A percentile compares a stretch with the other conserved stretches of the same genome.
Evolutionary conservation across 2,329 filamentous ascomycete genomes (phyloP).

Genomic region (Lachnellula suecica): DNA sequence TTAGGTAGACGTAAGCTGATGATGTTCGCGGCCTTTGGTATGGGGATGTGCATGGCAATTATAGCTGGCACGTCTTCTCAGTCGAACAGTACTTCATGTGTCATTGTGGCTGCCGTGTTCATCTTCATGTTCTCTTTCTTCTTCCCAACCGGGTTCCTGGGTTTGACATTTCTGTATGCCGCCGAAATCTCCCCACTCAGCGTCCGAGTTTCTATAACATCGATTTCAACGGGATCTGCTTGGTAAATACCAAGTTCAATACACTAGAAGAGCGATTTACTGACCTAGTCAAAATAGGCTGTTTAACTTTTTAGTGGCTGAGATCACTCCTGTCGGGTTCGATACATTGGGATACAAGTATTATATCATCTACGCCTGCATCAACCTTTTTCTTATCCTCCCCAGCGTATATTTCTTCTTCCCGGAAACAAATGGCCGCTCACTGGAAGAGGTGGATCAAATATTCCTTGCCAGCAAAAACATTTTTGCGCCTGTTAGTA

Average conservation of each 20-base stretch:
- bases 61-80: constrained; percentile 50
- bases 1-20: constrained; percentile 68
- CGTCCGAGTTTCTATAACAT: constrained; percentile 59
- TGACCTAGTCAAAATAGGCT: too few species aligned
- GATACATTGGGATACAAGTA: constrained; percentile 40
- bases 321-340: constrained; percentile 50
- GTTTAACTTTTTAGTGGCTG: constrained; percentile 92
- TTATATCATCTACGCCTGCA: constrained; percentile 42
- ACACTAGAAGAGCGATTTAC: too few species aligned
- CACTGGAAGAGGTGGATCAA: constrained; percentile 37
- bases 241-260: too few species aligned
- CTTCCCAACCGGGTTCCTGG: constrained; percentile 56
- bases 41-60: constrained; percentile 63
- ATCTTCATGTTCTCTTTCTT: constrained; percentile 60
- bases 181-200: constrained; percentile 56
- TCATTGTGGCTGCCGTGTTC: constrained; percentile 44
- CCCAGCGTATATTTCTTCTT: constrained; percentile 52
- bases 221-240: constrained; percentile 86
- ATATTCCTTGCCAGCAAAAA: neutral
- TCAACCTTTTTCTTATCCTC: constrained; percentile 39
- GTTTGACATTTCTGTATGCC: constrained; percentile 59
- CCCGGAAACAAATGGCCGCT: constrained; percentile 41
- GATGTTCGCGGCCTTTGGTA: constrained; percentile 64
- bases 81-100: constrained; percentile 34
- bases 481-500: neutral